These are phyloP conservation scores for Saccharomycopsis guyanensis DNA, from an alignment of 805 yeast genomes.

Conservation along the genomic window DNA sequence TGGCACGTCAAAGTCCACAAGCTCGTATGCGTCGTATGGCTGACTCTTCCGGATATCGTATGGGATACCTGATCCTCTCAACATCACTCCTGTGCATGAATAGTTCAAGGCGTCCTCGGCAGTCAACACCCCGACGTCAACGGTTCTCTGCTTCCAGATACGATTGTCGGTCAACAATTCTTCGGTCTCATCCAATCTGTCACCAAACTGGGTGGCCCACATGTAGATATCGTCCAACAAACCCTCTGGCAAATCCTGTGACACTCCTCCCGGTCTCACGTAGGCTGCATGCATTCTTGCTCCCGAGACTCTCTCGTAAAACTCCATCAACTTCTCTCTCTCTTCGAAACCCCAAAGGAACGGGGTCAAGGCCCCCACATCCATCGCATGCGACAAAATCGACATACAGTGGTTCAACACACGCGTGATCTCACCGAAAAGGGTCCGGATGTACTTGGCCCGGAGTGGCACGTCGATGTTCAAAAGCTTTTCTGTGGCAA, in stretches of 20 bases:
- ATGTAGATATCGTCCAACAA: conserved; percentile 82
- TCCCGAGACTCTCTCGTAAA: conserved; percentile 84
- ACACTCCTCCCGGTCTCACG: conserved; percentile 87
- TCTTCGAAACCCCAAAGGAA: conserved; percentile 93
- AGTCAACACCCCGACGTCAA: conserved; percentile 69
- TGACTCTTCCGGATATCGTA: conserved; percentile 79
- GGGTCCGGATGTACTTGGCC: conserved; percentile 75
- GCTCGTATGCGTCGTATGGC: conserved; percentile 85
- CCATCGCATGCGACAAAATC: conserved; percentile 83
- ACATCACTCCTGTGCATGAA: conserved; percentile 79
- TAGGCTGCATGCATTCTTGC: conserved; percentile 87
- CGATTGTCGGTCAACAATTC: conserved; percentile 85
- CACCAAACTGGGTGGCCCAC: conserved; percentile 97
- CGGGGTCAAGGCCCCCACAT: conserved; percentile 90
- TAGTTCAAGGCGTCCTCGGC: conserved; percentile 85
- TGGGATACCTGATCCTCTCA: conserved; percentile 86
- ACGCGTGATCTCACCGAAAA: conserved; percentile 84
- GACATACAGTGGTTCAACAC: conserved; percentile 81
- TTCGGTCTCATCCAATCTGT: conserved; percentile 84
- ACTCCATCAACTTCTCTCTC: conserved; percentile 88
- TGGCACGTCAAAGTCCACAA: conserved; percentile 79
- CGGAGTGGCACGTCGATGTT: conserved; percentile 81
- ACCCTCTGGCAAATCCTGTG: conserved; percentile 83
- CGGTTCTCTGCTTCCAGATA: conserved; percentile 85
- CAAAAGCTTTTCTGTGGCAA: conserved; percentile 78